phyloP scores from a whole-genome alignment of 2,329 filamentous ascomycete genomes.

The Neophaeococcomyces mojaviensis region DNA sequence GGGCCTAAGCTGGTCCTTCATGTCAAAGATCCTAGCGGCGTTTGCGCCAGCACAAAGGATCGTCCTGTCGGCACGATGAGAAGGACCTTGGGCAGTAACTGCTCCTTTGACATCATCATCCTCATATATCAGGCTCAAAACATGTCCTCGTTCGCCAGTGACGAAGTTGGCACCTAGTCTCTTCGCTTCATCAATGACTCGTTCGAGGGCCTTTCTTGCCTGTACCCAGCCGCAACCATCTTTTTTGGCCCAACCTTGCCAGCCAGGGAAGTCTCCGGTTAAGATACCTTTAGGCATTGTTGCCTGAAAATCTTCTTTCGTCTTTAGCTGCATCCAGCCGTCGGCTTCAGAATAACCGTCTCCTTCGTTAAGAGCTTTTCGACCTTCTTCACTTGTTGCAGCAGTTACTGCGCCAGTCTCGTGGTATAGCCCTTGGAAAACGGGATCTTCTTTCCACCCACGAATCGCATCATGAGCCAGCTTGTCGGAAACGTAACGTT shows the following conservation, averaged over 20 bases:
- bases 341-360: slow-evolving; percentile 28
- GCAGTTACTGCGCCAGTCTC: slow-evolving; percentile 38
- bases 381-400: slow-evolving; percentile 34
- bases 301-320: slow-evolving; percentile 39
- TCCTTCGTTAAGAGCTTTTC: slow-evolving; percentile 32
- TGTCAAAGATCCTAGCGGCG: slow-evolving; percentile 36
- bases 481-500: slow-evolving; percentile 11
- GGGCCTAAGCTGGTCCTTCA: slow-evolving; percentile 37
- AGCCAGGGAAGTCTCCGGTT: slow-evolving; percentile 37
- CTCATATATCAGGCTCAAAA: slow-evolving; percentile 31
- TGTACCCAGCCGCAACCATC: slow-evolving; percentile 48
- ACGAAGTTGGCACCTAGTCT: slow-evolving; percentile 43
- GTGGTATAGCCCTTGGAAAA: slow-evolving; percentile 41
- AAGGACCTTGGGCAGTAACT: slow-evolving; percentile 30
- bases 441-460: slow-evolving; percentile 38
- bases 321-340: slow-evolving; percentile 31
- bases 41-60: slow-evolving; percentile 40
- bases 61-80: slow-evolving; percentile 31
- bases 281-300: slow-evolving; percentile 47
- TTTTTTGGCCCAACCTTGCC: slow-evolving; percentile 38
- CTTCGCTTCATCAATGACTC: slow-evolving; percentile 39
- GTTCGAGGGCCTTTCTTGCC: slow-evolving; percentile 42
- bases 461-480: slow-evolving; percentile 27
- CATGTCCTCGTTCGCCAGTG: slow-evolving; percentile 34
- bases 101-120: slow-evolving; percentile 34